phyloP scores from a whole-genome alignment of 2,329 filamentous ascomycete species.

The Rhynchosporium secalis region DNA sequence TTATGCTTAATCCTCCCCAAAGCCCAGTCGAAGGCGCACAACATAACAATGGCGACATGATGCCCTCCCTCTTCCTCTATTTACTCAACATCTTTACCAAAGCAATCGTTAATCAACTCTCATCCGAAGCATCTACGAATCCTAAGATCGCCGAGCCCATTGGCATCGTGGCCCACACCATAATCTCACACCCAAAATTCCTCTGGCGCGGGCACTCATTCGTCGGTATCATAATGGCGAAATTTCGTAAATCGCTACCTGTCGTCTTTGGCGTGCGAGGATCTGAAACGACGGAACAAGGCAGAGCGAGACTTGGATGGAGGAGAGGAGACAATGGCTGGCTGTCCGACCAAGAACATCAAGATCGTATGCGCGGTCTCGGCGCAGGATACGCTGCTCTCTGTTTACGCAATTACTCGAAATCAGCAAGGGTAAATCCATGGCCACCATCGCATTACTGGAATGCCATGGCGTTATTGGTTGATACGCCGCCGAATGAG shows the following conservation, averaged over 20 bases:
- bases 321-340: constrained; percentile 53
- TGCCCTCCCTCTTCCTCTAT: constrained; percentile 70
- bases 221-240: constrained; percentile 83
- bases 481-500: constrained; percentile 69
- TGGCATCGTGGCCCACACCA: constrained; percentile 71
- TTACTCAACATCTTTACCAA: constrained; percentile 77
- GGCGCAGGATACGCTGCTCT: constrained; percentile 83
- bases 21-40: constrained; percentile 50
- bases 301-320: constrained; percentile 73
- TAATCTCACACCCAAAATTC: constrained; percentile 71
- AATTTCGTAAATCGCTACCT: constrained; percentile 78
- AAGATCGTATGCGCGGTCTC: constrained; percentile 79
- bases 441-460: constrained; percentile 83
- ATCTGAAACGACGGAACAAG: constrained; percentile 69
- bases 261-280: constrained; percentile 83
- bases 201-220: constrained; percentile 66
- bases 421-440: constrained; percentile 65
- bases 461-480: constrained; percentile 71
- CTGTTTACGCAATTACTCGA: constrained; percentile 78
- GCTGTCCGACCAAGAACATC: constrained; percentile 70
- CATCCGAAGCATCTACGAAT: constrained; percentile 64
- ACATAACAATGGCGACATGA: constrained; percentile 54
- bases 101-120: constrained; percentile 67
- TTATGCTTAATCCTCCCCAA: constrained; percentile 49
- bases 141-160: constrained; percentile 72